Conservation (phyloP, 2,329 filamentous ascomycete genomes). For the Clonostachys sp. region DNA sequence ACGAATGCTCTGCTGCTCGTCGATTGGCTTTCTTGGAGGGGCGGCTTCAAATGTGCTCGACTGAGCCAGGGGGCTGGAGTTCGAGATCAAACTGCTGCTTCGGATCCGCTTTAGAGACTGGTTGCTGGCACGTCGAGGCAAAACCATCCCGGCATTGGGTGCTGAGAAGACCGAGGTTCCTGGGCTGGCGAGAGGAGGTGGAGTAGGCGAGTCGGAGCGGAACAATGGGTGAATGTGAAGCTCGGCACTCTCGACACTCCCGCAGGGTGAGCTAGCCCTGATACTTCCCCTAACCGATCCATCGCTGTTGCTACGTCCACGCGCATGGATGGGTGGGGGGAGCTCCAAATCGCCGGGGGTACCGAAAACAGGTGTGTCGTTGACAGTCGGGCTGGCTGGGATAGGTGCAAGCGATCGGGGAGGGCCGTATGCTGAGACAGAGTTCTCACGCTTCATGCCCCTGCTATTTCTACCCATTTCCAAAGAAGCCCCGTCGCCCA, state of each 20-base stretch:
- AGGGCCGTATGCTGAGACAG: no score
- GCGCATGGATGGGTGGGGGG: conserved; percentile 31
- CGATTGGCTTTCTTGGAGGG: conserved; percentile 6
- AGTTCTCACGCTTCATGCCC: no score
- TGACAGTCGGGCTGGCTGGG: conserved; percentile 49
- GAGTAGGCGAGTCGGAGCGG: conserved; percentile 62
- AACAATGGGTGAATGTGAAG: conserved; percentile 76
- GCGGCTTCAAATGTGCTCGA: conserved; percentile 47
- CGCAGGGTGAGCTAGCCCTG: conserved; percentile 20
- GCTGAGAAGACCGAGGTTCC: conserved; percentile 69
- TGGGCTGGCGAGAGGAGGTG: conserved; percentile 58
- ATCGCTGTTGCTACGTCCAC: conserved; percentile 50
- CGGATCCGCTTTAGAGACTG: conserved; percentile 48
- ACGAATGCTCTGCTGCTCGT: conserved; percentile 12
- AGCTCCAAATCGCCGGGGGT: conserved; percentile 47
- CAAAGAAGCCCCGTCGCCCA: no score
- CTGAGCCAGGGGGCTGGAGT: conserved; percentile 40
- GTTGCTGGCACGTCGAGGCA: conserved; percentile 48
- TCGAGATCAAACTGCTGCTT: conserved; percentile 47
- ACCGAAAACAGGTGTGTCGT: background rate
- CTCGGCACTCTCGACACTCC: conserved; percentile 34
- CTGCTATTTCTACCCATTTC: no score
- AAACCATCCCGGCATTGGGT: conserved; percentile 61
- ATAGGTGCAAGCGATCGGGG: conserved; percentile 64
- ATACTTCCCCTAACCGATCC: conserved; percentile 17